Base-by-base conservation (phyloP, 2,329 filamentous ascomycete species). In the Drechslera avenae region DNA sequence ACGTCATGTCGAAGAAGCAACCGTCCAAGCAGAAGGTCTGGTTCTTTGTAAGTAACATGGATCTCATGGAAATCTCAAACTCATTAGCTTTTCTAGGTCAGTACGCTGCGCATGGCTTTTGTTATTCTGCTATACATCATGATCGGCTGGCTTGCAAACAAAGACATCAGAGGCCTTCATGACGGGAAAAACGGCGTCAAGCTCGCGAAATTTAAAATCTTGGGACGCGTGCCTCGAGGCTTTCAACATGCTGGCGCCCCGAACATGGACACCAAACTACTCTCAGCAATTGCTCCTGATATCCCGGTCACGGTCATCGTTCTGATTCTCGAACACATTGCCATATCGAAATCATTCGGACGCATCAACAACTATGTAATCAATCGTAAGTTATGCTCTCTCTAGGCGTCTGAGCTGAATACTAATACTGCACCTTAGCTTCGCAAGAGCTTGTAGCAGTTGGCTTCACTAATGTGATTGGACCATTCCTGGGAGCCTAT, bases 391-490 rank as follows among this genome's bases (percentile, higher is more conserved):
- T 21, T 3, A 2, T 21, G 5, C 19, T 36, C 16, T 6, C 41
- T n/a, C 17, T 35, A 8, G 19, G 14, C 0, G 18, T 39, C 14
- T 17, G 4, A 6, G 10, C 13, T n/a, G 21, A 16, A 18, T 19
- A 41, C 48, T 51, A 31, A 51, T 3, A 4, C 16, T 13, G 6
- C 10, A 19, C 19, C 31, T 12, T 19, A 51, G 48, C 94, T 0
- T 97, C 93, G 0, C 93, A 99, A 72, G 93, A 99, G 72, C 83
- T 99, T 76, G 90, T 99, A 39, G 93, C 91, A 17, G 96, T 97
- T 59, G 93, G 93, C 56, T 60, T 97, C 19, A 88, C 87, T 30
- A 97, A 97, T 70, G 79, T 97, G 31, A 80, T 97, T 6, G 92
- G 90, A 0, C 91, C 94, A 2, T 96, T 97, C 77, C 56, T 97